A percentile compares a stretch with the other conserved stretches of the same genome.
Evolutionary conservation across 352 stramenopile genomes (phyloP).

Genomic region (Phytophthora sojae): DNA sequence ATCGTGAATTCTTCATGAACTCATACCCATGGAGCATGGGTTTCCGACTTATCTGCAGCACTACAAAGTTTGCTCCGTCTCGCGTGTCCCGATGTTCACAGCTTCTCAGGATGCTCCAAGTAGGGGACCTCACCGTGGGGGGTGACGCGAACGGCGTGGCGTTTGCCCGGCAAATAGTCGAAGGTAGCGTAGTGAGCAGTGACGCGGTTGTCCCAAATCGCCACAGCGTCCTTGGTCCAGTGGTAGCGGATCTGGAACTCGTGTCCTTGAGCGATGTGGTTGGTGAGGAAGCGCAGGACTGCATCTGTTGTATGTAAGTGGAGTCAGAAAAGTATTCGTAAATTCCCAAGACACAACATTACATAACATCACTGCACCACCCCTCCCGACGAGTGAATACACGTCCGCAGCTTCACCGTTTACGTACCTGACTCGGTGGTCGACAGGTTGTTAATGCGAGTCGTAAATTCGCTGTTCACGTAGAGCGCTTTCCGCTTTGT

Average conservation of each 20-base stretch:
- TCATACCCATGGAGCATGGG: too few relatives aligned
- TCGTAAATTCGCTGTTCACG: constrained; percentile 51
- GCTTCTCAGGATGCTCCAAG: not conserved
- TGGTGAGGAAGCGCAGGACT: not conserved
- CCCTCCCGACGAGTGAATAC: too few relatives aligned
- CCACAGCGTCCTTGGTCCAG: not conserved
- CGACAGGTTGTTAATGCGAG: constrained; percentile 47
- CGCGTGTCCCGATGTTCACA: not conserved
- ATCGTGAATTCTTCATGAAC: too few relatives aligned
- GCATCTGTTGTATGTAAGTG: not conserved
- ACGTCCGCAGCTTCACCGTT: too few relatives aligned
- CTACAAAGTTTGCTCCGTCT: not conserved
- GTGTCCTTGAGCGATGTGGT: not conserved
- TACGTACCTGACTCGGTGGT: constrained; percentile 46
- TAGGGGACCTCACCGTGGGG: not conserved
- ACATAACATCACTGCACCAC: too few relatives aligned
- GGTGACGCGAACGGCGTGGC: not conserved
- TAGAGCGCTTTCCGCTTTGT: constrained; percentile 36
- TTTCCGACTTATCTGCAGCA: not conserved
- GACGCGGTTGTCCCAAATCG: constrained; percentile 2
- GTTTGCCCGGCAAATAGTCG: not conserved
- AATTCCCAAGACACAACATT: too few relatives aligned
- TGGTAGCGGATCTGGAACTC: not conserved
- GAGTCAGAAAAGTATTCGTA: not conserved
- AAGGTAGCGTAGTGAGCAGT: not conserved